These are phyloP conservation scores for Dactylella cylindrospora DNA, from an alignment of 2,329 filamentous ascomycete species.

Conservation along the genomic window DNA sequence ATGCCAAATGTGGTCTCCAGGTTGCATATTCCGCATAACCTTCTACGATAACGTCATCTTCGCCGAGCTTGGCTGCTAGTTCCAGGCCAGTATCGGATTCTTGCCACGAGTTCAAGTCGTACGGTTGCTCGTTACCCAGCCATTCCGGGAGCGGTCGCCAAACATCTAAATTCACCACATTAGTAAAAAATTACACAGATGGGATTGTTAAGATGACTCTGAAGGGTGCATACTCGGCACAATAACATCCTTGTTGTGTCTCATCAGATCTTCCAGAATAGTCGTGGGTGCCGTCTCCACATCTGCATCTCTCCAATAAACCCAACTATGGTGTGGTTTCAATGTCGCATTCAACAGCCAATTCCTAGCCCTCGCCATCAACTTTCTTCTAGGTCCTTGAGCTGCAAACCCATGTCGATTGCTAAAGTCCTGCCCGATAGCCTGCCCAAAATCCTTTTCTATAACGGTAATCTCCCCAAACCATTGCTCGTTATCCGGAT, in stretches of 20 bases:
- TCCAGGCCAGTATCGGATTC: constrained; percentile 95
- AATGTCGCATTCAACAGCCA: constrained; percentile 93
- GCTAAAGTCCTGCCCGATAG: constrained; percentile 96
- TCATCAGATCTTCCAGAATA: constrained; percentile 95
- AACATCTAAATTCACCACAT: constrained; percentile 66
- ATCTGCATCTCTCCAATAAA: constrained; percentile 98
- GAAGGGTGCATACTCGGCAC: constrained; percentile 76
- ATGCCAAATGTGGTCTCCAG: constrained; percentile 94
- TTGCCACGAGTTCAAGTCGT: constrained; percentile 98
- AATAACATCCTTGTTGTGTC: constrained; percentile 97
- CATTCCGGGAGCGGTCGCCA: constrained; percentile 98
- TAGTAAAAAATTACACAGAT: constrained; percentile 43
- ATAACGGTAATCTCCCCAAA: constrained; percentile 98
- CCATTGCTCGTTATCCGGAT: constrained; percentile 74
- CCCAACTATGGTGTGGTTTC: constrained; percentile 95
- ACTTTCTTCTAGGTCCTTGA: constrained; percentile 86
- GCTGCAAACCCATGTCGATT: constrained; percentile 96
- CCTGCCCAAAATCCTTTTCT: constrained; percentile 98
- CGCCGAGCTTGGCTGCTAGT: constrained; percentile 89
- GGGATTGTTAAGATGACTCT: constrained; percentile 25
- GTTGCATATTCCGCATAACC: constrained; percentile 98
- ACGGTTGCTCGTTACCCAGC: constrained; percentile 97
- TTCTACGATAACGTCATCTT: constrained; percentile 98
- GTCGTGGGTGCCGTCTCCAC: constrained; percentile 96
- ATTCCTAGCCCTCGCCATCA: constrained; percentile 97